Evolutionary conservation across 306 rosid species (phyloP).

Genomic region (Vigna radiata): DNA sequence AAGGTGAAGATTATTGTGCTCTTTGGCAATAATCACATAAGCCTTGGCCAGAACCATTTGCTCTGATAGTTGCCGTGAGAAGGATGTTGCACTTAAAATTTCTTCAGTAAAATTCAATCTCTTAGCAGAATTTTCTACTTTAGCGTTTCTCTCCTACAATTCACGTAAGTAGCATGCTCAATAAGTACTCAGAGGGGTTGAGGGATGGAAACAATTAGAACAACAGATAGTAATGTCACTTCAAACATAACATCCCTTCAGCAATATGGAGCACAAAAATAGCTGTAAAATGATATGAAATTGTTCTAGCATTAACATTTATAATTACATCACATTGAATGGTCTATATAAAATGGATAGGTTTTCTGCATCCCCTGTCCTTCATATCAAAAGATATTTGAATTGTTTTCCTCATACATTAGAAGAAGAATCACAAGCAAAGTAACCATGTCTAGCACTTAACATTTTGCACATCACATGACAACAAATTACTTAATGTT

Average conservation of each 20-base stretch:
- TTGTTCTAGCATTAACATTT: slow-evolving; percentile 23
- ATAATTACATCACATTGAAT: background rate
- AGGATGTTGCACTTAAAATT: slow-evolving; percentile 71
- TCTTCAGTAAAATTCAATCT: slow-evolving; percentile 74
- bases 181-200: slow-evolving; percentile 16
- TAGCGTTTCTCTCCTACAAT: slow-evolving; percentile 67
- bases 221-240: background rate
- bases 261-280: background rate
- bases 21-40: slow-evolving; percentile 87
- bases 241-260: slow-evolving; percentile 8
- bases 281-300: slow-evolving; percentile 18
- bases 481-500: slow-evolving; percentile 28
- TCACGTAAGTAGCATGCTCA: slow-evolving; percentile 13
- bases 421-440: background rate
- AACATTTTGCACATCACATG: slow-evolving; percentile 6
- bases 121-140: slow-evolving; percentile 55
- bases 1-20: slow-evolving; percentile 89
- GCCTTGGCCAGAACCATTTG: slow-evolving; percentile 93
- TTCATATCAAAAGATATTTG: slow-evolving; percentile 10
- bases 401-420: slow-evolving; percentile 27
- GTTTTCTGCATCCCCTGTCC: background rate
- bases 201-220: slow-evolving; percentile 3
- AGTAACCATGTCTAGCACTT: background rate
- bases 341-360: slow-evolving; percentile 17
- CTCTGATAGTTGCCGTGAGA: slow-evolving; percentile 86